Conservation (phyloP, 768 basidiomycete species). For the Mycena polygramma region DNA sequence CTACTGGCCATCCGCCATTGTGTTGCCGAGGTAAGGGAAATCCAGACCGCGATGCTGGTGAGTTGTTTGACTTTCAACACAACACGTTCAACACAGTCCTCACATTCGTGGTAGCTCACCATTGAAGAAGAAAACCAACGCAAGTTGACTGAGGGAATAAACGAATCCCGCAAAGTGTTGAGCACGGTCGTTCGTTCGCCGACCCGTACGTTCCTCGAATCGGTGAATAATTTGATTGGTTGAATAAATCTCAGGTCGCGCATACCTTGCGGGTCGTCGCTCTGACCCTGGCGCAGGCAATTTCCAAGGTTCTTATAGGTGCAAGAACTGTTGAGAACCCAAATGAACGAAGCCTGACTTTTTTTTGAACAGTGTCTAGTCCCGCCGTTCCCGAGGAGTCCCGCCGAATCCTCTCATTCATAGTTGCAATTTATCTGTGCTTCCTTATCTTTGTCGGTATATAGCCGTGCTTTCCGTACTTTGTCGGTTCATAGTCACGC, state of each 20-base stretch:
- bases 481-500: no score
- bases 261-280: no score
- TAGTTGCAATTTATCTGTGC: no score
- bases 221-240: not conserved
- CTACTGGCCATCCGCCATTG: not conserved
- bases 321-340: no score
- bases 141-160: not conserved
- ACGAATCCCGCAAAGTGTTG: not conserved
- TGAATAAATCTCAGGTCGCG: not conserved
- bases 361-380: no score
- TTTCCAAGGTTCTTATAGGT: no score
- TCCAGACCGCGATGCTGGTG: conserved; percentile 8
- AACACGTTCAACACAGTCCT: not conserved
- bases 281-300: no score
- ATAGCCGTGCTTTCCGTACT: no score
- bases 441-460: no score
- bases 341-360: no score
- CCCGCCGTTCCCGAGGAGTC: no score
- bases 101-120: not conserved
- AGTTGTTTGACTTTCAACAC: not conserved
- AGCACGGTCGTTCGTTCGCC: not conserved
- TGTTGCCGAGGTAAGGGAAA: not conserved
- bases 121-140: conserved; percentile 2
- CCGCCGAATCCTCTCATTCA: no score
- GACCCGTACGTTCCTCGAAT: not conserved